These are phyloP conservation scores for Babesia divergens DNA, from an alignment of 169 alveolate species.

Conservation along the genomic window DNA sequence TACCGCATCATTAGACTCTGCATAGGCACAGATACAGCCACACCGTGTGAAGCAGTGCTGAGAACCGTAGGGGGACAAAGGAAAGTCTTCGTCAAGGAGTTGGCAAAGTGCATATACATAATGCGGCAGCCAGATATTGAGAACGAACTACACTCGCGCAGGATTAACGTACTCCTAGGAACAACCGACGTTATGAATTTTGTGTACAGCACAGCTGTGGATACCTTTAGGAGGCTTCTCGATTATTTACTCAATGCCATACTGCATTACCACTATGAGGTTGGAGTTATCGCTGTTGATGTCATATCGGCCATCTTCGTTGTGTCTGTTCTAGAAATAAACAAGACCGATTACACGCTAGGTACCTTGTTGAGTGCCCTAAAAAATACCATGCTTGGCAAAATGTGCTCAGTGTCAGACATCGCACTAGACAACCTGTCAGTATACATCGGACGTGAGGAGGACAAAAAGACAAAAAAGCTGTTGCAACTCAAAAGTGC, in stretches of 20 bases:
- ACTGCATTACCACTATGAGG: conserved; percentile 31
- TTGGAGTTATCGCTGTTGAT: conserved; percentile 16
- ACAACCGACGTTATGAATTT: conserved; percentile 19
- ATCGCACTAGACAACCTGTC: not conserved
- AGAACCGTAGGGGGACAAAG: not conserved
- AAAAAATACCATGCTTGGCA: conserved; percentile 31
- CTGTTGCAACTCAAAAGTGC: conserved; percentile 5
- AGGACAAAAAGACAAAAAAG: not conserved
- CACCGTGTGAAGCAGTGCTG: conserved; percentile 10
- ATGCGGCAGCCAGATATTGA: not conserved
- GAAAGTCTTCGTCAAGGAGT: conserved; percentile 19
- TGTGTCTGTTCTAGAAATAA: conserved; percentile 17
- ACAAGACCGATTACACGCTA: conserved; percentile 1
- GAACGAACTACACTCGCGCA: not conserved
- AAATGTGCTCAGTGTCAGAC: conserved; percentile 20
- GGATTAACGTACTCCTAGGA: conserved; percentile 2
- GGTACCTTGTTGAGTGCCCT: not conserved
- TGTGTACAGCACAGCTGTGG: conserved; percentile 17
- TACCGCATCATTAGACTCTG: conserved; percentile 24
- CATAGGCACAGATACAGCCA: not conserved
- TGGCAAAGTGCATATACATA: conserved; percentile 17
- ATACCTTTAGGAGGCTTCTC: not conserved
- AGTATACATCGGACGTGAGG: conserved; percentile 12
- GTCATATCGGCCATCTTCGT: conserved; percentile 31
- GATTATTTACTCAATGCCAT: conserved; percentile 39